Base-by-base conservation (phyloP, 2,329 filamentous ascomycete species). In the Ophiocordyceps camponoti-rufipedis region DNA sequence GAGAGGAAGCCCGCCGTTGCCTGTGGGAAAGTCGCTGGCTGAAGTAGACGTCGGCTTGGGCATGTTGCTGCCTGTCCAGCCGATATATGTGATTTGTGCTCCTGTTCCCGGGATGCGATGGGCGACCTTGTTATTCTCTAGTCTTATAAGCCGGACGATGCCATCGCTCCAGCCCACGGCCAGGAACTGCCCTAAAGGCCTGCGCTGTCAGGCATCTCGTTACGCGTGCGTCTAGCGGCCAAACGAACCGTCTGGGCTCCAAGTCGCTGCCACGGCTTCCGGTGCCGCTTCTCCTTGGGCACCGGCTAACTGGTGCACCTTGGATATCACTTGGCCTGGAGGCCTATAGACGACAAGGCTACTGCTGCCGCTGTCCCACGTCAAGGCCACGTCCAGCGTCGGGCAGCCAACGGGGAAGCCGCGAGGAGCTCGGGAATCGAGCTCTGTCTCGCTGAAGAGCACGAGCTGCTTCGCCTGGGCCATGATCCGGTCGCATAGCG, bases 161-260 rank as follows among this genome's bases (percentile, higher is more conserved):
- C 84, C 83, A 65, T 94, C 85, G 52, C 75, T 85, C 78, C 85
- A 94, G 42, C 79, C 85, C 13, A 91, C 76, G 13, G 86, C 86
- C 46, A 95, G 71, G 40, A 85, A 78, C 50, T 85, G 81, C 9
- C 82, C 80, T 82, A 6, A 14, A 48, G 6, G n/a, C 16, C 9
- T 19, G 6, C 2, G 18, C n/a, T 18, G 14, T 39, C 35, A 39
- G 35, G 5, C 35, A 18, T 39, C 35, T 39, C n/a, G 3, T 39
- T 16, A 39, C n/a, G 16, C n/a, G 18, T 7, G 43, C 42, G 18
- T 33, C 29, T 33, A 23, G 41, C 18, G 19, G n/a, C n/a, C 29
- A n/a, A 5, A 51, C 68, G 55, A 56, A 82, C 81, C 81, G 55
- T 83, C 78, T 28, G 72, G 67, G 56, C 80, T 83, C 81, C 81